Evolutionary conservation across 305 asterid species (phyloP), one percentile per base, ranked within the genome.

Genomic region (Fraxinus floribunda): DNA sequence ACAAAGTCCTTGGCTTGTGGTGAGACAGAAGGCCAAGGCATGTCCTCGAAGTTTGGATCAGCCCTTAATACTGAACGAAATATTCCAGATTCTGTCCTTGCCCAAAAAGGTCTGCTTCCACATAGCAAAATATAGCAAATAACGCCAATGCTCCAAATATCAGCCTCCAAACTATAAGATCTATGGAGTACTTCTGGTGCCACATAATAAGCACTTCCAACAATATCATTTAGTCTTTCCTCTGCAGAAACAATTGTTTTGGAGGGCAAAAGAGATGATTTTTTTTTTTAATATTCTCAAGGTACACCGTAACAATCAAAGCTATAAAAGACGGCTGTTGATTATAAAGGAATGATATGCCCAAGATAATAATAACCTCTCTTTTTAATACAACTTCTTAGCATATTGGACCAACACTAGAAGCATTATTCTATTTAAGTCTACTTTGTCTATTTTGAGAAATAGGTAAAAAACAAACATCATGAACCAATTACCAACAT

Each of bases 31-130:
- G 98, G 97, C 98, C 98, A 95, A 78, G 98, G 98, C 81, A 90
- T 81, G 87, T 95, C 98, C 55, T 90, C 95, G 75, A 95, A 91
- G 85, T 92, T 94, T 22, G 98, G 98, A 84, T 94, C 97, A 78
- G 97, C 97, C 86, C 97, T 93, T 85, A 95, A 89, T 75, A 95
- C 98, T 20, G 98, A 89, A 74, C 97, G 95, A 70, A 95, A 95
- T 84, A 95, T 95, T 78, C 98, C 98, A 20, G 99, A 95, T 85
- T 95, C 98, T 3, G 98, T 93, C 85, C 98, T 84, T 64, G 98
- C 98, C 98, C 98, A 93, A 87, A 95, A 95, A 57, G 98, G 98
- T 88, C 98, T 88, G 90, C 98, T 93, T 82, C 98, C 98, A 85
- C 98, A 95, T 68, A 95, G 88, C 88, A 95, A 89, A 81, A 95